Base-by-base conservation (phyloP, 805 yeast species). In the Candida montana region DNA sequence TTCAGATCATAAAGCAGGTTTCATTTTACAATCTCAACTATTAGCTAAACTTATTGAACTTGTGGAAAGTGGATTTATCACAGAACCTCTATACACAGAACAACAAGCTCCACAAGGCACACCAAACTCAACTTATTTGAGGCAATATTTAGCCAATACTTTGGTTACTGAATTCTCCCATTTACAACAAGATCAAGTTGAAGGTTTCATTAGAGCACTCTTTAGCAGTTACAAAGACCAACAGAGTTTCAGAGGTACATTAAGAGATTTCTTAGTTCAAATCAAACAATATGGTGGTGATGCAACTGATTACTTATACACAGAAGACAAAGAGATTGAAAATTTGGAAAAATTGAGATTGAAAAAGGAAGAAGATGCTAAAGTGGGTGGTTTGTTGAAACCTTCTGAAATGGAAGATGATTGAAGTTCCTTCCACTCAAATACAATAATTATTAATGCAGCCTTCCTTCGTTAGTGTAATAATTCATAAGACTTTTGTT, bases 1-100 rank as follows among this genome's bases (percentile, higher is more conserved):
- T 62, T 82, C 96, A 8, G 99, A 93, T 64, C 99, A 93, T 65
- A 91, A 93, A 67, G 87, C 98, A 21, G 98, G 98, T 2, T 93
- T 93, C 69, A 77, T 83, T 47, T 75, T 81, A 52, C 99, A 93
- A 67, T 74, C 95, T 7, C 83, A 84, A 57, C 71, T 95, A 48
- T 73, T 93, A 54, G 82, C 95, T 44, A 84, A 81, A 60, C 73
- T 93, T 65, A 78, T 93, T 49, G 85, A 85, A 45, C 69, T 91
- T 46, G 93, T 91, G 12, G 86, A 86, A 59, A 83, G 79, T 48
- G 74, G 80, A 45, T 80, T 77, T 47, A 85, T 93, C 42, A 66
- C 75, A 12, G 81, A 77, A 37, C 95, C 98, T 24, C 71, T 93
- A 44, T 91, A 88, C 59, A 69, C 78, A 15, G 75, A 78, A n/a